phyloP scores from a whole-genome alignment of 345 rosid species.

The Aurinia saxatilis region DNA sequence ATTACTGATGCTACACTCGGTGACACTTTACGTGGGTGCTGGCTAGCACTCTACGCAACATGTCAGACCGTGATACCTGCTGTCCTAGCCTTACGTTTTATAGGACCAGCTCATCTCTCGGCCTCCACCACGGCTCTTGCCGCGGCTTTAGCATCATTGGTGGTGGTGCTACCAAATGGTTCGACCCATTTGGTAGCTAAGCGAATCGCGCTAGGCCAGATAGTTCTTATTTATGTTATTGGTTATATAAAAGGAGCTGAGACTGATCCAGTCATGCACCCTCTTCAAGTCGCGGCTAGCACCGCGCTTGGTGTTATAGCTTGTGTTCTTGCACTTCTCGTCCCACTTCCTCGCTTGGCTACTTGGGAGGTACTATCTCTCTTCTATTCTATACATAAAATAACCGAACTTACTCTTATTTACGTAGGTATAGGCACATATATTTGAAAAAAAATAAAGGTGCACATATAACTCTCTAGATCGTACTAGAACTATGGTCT shows the following conservation, averaged over 20 bases:
- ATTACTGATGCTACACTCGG: conserved; percentile 74
- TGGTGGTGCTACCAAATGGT: conserved; percentile 49
- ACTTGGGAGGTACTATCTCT: conserved; percentile 41
- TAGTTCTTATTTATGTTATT: conserved; percentile 56
- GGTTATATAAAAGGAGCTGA: conserved; percentile 48
- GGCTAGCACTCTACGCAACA: conserved; percentile 73
- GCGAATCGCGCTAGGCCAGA: conserved; percentile 79
- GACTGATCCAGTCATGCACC: conserved; percentile 56
- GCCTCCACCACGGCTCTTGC: conserved; percentile 45
- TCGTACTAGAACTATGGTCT: not conserved
- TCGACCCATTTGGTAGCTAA: conserved; percentile 56
- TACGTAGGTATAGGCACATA: not conserved
- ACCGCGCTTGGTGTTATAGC: conserved; percentile 75
- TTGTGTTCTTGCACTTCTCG: conserved; percentile 54
- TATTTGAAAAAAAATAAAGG: too few species aligned
- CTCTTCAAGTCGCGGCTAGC: conserved; percentile 69
- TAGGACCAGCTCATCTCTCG: conserved; percentile 58
- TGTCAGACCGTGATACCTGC: conserved; percentile 65
- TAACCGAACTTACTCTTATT: not conserved
- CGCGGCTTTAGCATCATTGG: conserved; percentile 49
- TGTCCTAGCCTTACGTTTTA: conserved; percentile 49
- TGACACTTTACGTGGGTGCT: conserved; percentile 58
- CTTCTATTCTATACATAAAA: not conserved
- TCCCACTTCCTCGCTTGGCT: conserved; percentile 79
- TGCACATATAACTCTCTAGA: not conserved